Conservation (phyloP, 768 basidiomycete species). For the Tulasnella sp. region DNA sequence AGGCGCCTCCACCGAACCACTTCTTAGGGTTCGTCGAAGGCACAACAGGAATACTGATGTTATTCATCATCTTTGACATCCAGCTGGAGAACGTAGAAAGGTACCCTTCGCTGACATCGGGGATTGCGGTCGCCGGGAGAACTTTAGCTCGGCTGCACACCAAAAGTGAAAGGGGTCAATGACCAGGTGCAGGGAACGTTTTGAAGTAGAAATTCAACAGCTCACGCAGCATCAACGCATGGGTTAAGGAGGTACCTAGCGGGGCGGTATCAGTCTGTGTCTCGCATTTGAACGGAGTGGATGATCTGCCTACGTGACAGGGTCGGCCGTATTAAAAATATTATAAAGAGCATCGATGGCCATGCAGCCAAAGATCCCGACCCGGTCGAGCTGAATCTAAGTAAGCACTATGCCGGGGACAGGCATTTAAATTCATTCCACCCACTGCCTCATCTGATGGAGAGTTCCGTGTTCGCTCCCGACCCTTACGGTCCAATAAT, state of each 20-base stretch:
- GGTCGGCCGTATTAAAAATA: constrained; percentile 35
- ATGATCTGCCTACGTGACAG: constrained; percentile 28
- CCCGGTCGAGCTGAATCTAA: constrained; percentile 28
- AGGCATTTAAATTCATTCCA: neutral
- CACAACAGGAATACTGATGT: constrained; percentile 21
- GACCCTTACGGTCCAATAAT: constrained; percentile 21
- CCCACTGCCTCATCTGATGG: constrained; percentile 35
- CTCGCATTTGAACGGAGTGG: neutral
- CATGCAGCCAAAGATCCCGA: constrained; percentile 35
- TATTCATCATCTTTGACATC: constrained; percentile 24
- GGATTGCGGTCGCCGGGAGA: constrained; percentile 23
- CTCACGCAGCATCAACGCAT: constrained; percentile 30
- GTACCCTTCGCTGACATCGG: constrained; percentile 29
- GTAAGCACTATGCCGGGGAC: neutral
- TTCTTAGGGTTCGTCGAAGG: neutral
- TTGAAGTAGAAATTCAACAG: constrained; percentile 26
- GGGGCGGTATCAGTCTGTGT: neutral
- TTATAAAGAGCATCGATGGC: constrained; percentile 35
- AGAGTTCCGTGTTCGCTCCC: constrained; percentile 33
- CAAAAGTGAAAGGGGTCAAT: constrained; percentile 20
- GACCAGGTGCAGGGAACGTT: constrained; percentile 24
- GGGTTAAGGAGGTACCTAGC: constrained; percentile 33
- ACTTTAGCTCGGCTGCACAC: constrained; percentile 18
- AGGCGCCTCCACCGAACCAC: neutral
- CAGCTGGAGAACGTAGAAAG: constrained; percentile 26